Evolutionary conservation across 768 basidiomycete species (phyloP), one percentile per base, ranked within the genome.

Genomic region (Auriculariales sp.): DNA sequence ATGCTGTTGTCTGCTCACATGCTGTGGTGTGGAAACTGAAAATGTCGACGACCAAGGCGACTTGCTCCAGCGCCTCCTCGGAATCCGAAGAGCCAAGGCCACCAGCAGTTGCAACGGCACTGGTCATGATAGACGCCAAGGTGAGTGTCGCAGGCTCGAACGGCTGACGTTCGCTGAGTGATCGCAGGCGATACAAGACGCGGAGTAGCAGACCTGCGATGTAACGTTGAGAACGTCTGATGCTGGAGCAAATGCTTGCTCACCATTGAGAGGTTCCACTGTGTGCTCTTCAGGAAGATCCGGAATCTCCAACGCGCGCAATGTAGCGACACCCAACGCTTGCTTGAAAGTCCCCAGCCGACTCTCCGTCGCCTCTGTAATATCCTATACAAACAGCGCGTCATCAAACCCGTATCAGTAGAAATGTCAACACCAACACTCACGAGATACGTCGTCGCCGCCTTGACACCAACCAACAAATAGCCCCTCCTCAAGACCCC

Each of bases 101-200:
- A 4, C 89, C 90, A 25, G 71, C 70, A 1, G 66, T 59, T 6
- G 91, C 67, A 17, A 95, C 77, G 39, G 75, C 73, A 9, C 69
- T 75, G 3, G 97, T 65, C 11, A 98, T 70, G 6, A 89, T 84
- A 45, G 80, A 83, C 0, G 77, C 65, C 55, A 92, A 88, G 0
- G 86, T 78, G 64, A 87, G 94, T 0, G 91, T 92, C 2, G 87
- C 78, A 0, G 83, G 73, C 59, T 94, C 89, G 47, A 97, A 82
- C 0, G 90, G 78, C 0, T 75, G 66, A 54, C 88, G 82, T 53
- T 93, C 87, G 0, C 88, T 80, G 3, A 93, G 68, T 51, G 75
- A 83, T 17, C 86, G 79, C 0, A 98, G 62, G 17, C 87, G 79
- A 61, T 94, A 85, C 2, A 99, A 69, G 1, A 98, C 80, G 25